phyloP scores from a whole-genome alignment of 805 yeast genomes.

The Ogataea corticis region DNA sequence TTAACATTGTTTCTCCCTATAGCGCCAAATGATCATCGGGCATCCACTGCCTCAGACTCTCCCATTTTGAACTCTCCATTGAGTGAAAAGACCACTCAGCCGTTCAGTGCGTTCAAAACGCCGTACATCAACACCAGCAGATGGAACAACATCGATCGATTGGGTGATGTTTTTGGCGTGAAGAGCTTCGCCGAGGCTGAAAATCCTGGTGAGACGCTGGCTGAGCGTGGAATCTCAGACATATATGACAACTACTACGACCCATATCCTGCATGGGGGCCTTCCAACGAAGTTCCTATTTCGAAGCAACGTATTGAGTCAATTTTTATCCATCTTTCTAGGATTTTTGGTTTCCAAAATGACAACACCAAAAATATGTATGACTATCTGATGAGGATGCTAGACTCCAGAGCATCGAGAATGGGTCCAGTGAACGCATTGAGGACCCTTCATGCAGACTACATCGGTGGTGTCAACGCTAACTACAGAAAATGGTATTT shows the following conservation, averaged over 20 bases:
- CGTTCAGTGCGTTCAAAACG: slow-evolving; percentile 46
- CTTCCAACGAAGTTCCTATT: slow-evolving; percentile 45
- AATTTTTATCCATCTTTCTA: slow-evolving; percentile 51
- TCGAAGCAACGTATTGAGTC: slow-evolving; percentile 54
- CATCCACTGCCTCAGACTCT: slow-evolving; percentile 15
- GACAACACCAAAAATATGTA: slow-evolving; percentile 68
- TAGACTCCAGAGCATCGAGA: slow-evolving; percentile 71
- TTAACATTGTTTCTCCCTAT: slow-evolving; percentile 10
- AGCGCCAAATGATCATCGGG: slow-evolving; percentile 21
- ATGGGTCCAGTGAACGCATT: slow-evolving; percentile 58
- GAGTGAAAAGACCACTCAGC: slow-evolving; percentile 32
- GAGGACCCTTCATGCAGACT: slow-evolving; percentile 66
- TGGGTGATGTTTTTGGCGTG: slow-evolving; percentile 36
- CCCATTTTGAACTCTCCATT: slow-evolving; percentile 27
- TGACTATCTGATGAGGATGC: slow-evolving; percentile 58
- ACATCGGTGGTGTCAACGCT: slow-evolving; percentile 69
- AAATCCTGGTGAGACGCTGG: slow-evolving; percentile 35
- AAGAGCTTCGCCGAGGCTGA: slow-evolving; percentile 31
- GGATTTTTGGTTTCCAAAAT: slow-evolving; percentile 65
- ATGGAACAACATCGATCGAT: slow-evolving; percentile 42
- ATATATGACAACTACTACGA: slow-evolving; percentile 45
- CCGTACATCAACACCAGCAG: slow-evolving; percentile 44
- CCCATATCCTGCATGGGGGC: slow-evolving; percentile 56
- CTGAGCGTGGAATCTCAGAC: slow-evolving; percentile 39
- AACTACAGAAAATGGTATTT: slow-evolving; percentile 78